phyloP scores from a whole-genome alignment of 805 yeast species.

The Blastobotrys terrestris region DNA sequence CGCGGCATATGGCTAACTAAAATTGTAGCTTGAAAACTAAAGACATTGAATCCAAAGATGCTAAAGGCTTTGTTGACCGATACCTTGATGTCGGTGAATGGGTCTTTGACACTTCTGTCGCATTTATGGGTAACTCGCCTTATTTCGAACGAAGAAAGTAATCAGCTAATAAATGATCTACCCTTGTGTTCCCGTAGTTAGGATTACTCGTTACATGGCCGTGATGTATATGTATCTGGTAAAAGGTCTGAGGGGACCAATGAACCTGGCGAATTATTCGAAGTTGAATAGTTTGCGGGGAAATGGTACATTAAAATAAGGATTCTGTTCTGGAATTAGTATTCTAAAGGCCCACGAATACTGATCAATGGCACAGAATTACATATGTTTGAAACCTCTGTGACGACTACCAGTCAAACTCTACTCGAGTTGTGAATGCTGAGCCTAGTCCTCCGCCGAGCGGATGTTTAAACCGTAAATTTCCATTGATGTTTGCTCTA shows the following conservation, averaged over 20 bases:
- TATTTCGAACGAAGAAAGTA: slow-evolving; percentile 46
- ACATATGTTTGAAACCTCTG: neutral
- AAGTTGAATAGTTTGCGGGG: neutral
- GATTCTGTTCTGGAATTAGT: neutral
- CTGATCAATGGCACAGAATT: neutral
- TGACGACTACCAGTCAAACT: neutral
- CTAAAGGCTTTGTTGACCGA: slow-evolving; percentile 40
- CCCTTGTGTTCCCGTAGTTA: neutral
- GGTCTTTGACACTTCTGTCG: slow-evolving; percentile 64
- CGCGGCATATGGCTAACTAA: neutral
- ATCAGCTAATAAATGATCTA: neutral
- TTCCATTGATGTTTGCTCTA: neutral
- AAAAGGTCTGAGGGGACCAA: slow-evolving; percentile 6
- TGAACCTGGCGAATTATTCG: neutral
- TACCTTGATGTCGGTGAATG: slow-evolving; percentile 85
- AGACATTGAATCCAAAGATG: slow-evolving; percentile 43
- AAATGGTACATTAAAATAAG: neutral
- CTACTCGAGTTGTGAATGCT: neutral
- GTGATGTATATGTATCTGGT: slow-evolving; percentile 10
- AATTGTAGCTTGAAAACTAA: slow-evolving; percentile 38
- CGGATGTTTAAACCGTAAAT: neutral
- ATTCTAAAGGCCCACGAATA: neutral
- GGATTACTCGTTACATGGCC: neutral
- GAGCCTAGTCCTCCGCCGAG: neutral
- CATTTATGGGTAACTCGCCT: slow-evolving; percentile 61